Evolutionary conservation across 805 yeast genomes (phyloP).

Genomic region (Candida ascalaphidarum): DNA sequence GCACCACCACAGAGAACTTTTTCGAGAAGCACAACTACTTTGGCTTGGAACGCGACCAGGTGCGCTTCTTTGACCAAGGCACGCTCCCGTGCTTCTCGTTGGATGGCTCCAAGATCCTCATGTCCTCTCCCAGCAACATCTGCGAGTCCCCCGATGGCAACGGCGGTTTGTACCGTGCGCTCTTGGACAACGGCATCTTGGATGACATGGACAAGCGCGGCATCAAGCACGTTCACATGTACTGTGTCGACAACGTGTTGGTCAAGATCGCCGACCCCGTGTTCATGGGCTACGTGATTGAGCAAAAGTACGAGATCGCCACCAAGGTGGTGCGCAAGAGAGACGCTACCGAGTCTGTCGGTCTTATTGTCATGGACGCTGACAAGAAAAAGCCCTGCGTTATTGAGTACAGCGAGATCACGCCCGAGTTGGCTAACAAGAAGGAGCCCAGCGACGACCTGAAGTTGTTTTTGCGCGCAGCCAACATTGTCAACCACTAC

Average conservation of each 20-base stretch:
- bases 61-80: constrained; percentile 88
- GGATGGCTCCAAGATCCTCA: constrained; percentile 61
- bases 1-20: constrained; percentile 62
- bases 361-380: constrained; percentile 71
- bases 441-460: constrained; percentile 43
- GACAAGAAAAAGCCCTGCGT: constrained; percentile 66
- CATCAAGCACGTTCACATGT: constrained; percentile 87
- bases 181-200: constrained; percentile 53
- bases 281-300: constrained; percentile 76
- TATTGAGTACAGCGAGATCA: constrained; percentile 90
- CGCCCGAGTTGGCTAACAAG: constrained; percentile 61
- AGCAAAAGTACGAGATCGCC: constrained; percentile 61
- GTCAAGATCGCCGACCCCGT: constrained; percentile 92
- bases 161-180: constrained; percentile 91
- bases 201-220: constrained; percentile 61
- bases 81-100: constrained; percentile 80
- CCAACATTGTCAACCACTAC: constrained; percentile 95
- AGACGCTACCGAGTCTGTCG: constrained; percentile 82
- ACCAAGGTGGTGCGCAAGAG: constrained; percentile 94
- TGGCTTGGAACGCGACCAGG: constrained; percentile 54
- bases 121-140: constrained; percentile 45
- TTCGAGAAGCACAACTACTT: constrained; percentile 58
- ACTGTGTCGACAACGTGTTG: constrained; percentile 90
- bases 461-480: constrained; percentile 75
- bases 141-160: constrained; percentile 96